These are phyloP conservation scores for Roridomyces roridus DNA, from an alignment of 768 basidiomycete species.

Conservation along the genomic window DNA sequence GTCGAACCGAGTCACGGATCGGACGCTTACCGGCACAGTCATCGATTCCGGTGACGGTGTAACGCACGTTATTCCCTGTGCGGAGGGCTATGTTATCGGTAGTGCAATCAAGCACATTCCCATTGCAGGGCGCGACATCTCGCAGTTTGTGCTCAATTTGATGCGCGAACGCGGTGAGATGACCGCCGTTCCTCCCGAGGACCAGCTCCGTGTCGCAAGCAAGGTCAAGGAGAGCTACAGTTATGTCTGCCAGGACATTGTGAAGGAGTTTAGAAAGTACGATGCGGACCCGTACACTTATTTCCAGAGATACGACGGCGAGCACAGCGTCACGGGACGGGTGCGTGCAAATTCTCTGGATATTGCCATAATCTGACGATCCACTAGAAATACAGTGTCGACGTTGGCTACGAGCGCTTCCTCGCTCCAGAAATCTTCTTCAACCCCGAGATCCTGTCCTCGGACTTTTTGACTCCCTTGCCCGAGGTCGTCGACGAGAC, in stretches of 20 bases:
- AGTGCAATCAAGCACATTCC: conserved; percentile 99
- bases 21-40: conserved; percentile 95
- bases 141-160: conserved; percentile 94
- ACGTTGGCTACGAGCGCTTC: conserved; percentile 98
- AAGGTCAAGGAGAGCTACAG: conserved; percentile 98
- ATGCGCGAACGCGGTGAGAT: conserved; percentile 96
- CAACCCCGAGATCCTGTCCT: conserved; percentile 98
- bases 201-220: conserved; percentile 88
- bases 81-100: conserved; percentile 98
- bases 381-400: conserved; percentile 86
- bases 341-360: conserved; percentile 48
- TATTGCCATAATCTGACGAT: conserved; percentile 4
- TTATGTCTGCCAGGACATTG: conserved; percentile 98
- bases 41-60: conserved; percentile 99
- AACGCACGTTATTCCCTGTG: conserved; percentile 95
- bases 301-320: conserved; percentile 93
- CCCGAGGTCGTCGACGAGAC: conserved; percentile 96
- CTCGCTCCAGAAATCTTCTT: conserved; percentile 99
- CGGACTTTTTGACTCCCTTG: conserved; percentile 95
- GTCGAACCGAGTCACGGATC: conserved; percentile 85
- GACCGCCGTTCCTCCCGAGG: conserved; percentile 90
- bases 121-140: conserved; percentile 97
- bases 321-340: conserved; percentile 90
- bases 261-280: conserved; percentile 98
- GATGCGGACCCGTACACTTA: conserved; percentile 95